Evolutionary conservation across 106 monocot species (phyloP).

Genomic region (Dendrobium chrysotoxum): DNA sequence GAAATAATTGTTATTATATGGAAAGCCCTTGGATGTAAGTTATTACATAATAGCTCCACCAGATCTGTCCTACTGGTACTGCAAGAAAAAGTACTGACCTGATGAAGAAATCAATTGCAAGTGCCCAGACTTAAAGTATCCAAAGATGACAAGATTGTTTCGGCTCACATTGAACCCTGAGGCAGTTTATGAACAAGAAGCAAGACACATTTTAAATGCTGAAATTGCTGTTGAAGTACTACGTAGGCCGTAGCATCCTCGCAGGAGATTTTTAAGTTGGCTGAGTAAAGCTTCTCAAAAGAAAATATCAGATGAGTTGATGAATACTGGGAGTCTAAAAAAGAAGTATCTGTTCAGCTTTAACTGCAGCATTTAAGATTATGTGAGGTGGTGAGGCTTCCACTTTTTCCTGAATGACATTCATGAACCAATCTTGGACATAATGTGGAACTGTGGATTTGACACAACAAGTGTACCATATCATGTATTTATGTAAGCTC

Average conservation of each 20-base stretch:
- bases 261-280: not conserved
- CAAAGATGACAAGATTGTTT: not conserved
- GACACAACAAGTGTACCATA: not conserved
- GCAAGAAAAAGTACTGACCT: too few species aligned
- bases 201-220: not conserved
- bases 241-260: not conserved
- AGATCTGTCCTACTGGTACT: not conserved
- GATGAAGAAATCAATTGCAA: not conserved
- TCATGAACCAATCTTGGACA: too few species aligned
- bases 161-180: not conserved
- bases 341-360: slow-evolving; percentile 1
- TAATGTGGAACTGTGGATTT: too few species aligned
- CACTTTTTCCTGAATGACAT: too few species aligned
- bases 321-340: not conserved
- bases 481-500: not conserved
- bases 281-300: not conserved
- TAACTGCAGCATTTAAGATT: not conserved
- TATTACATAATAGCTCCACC: not conserved
- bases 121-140: not conserved
- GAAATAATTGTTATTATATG: not conserved
- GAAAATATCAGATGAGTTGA: not conserved
- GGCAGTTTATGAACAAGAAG: not conserved
- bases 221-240: not conserved
- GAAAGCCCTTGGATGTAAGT: not conserved
- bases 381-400: not conserved